Evolutionary conservation across 805 yeast genomes (phyloP).

Genomic region (Yamadazyma kitorensis): DNA sequence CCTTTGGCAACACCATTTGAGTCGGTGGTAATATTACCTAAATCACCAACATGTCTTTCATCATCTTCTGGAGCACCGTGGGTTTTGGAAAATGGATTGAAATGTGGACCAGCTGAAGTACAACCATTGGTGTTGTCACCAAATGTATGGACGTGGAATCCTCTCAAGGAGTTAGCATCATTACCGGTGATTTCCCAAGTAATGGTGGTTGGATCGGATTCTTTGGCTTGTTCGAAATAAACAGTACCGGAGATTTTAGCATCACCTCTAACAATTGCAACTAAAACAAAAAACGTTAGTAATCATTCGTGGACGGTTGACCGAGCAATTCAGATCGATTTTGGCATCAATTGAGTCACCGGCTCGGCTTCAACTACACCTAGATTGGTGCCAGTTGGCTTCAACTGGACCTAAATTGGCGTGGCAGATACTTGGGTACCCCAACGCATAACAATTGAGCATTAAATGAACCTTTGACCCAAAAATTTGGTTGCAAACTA

Average conservation of each 20-base stretch:
- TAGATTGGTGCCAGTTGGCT: neutral
- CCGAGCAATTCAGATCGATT: too few species aligned
- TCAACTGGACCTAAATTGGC: too few species aligned
- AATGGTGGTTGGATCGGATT: slow-evolving; percentile 78
- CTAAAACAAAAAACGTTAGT: slow-evolving; percentile 33
- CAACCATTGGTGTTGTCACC: slow-evolving; percentile 99
- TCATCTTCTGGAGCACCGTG: slow-evolving; percentile 92
- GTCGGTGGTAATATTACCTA: slow-evolving; percentile 92
- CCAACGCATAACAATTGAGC: too few species aligned
- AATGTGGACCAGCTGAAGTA: slow-evolving; percentile 97
- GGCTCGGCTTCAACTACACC: too few species aligned
- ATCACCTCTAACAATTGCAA: slow-evolving; percentile 96
- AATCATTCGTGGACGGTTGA: too few species aligned
- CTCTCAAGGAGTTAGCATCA: slow-evolving; percentile 83
- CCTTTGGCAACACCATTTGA: slow-evolving; percentile 91
- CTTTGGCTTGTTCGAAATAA: slow-evolving; percentile 78
- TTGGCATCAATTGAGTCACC: too few species aligned
- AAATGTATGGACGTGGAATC: slow-evolving; percentile 97
- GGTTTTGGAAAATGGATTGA: slow-evolving; percentile 81
- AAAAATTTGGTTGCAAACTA: too few species aligned
- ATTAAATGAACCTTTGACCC: too few species aligned
- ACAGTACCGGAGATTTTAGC: slow-evolving; percentile 86
- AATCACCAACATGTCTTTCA: slow-evolving; percentile 88
- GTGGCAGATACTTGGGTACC: too few species aligned
- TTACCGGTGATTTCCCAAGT: slow-evolving; percentile 89